A percentile compares a stretch with the other conserved stretches of the same genome.
phyloP scores from a whole-genome alignment of 2,329 filamentous ascomycete species.

The Phyllachora maydis region DNA sequence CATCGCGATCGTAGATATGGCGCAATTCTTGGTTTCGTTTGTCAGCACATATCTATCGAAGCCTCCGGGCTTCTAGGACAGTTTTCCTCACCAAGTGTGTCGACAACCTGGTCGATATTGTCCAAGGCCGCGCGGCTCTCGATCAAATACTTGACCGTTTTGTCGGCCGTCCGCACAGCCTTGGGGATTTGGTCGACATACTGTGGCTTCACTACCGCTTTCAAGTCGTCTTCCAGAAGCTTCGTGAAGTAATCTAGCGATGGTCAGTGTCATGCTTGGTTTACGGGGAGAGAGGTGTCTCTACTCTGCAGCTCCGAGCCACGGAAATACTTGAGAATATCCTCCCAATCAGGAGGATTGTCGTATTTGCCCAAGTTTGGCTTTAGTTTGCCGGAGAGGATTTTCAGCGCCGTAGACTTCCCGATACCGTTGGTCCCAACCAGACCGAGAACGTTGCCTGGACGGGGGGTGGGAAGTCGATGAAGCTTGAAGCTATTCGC shows the following conservation, averaged over 20 bases:
- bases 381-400: slow-evolving; percentile 95
- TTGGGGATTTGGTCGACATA: slow-evolving; percentile 97
- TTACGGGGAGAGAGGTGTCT: not conserved
- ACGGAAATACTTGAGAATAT: slow-evolving; percentile 95
- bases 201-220: slow-evolving; percentile 96
- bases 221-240: slow-evolving; percentile 87
- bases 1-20: slow-evolving; percentile 82
- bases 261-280: slow-evolving; percentile 1
- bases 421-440: slow-evolving; percentile 99
- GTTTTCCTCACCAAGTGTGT: slow-evolving; percentile 46
- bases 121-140: slow-evolving; percentile 55
- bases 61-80: too few relatives aligned
- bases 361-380: slow-evolving; percentile 90
- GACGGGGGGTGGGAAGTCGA: slow-evolving; percentile 83
- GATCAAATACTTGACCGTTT: slow-evolving; percentile 62
- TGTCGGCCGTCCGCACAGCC: slow-evolving; percentile 65
- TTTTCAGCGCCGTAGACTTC: slow-evolving; percentile 99
- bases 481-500: slow-evolving; percentile 99
- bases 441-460: slow-evolving; percentile 85
- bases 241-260: slow-evolving; percentile 92
- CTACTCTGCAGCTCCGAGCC: slow-evolving; percentile 89
- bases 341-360: slow-evolving; percentile 97
- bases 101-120: slow-evolving; percentile 64
- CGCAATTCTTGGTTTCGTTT: slow-evolving; percentile 40
- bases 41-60: too few relatives aligned